Base-by-base conservation (phyloP, 108 stramenopile species). In the Cylindrotheca fusiformis region DNA sequence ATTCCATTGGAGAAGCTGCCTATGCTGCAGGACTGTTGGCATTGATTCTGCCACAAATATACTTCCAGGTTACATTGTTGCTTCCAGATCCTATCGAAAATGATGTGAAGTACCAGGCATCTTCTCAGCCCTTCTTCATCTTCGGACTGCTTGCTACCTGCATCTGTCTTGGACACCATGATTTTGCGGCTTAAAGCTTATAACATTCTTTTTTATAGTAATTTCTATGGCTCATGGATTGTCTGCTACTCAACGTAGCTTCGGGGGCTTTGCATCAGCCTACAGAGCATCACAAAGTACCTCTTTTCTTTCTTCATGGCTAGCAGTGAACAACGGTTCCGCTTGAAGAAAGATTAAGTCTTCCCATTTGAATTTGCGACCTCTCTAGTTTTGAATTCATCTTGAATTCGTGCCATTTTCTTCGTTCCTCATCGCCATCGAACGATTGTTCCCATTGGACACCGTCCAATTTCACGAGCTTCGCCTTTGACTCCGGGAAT, bases 71-170 rank as follows among this genome's bases (percentile, higher is more conserved):
- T 36, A 95, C 94, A 20, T 62, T 97, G 17, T 67, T 97, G 60
- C 66, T 97, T 56, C 89, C 90, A 3, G 97, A 97, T 70, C 97
- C 97, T 23, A 79, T 97, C 32, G 79, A 82, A 24, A 94, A 96
- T 74, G 97, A 97, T 70, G 95, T 97, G 50, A 94, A 96, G 81
- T 97, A 94, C 74, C 94, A 96, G 80, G 95, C 94, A 21, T 80
- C 76, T 20, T 71, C 94, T 0, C 94, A 96, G 55, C 97, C 97
- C n/a, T 95, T 97, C 83, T 78, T 96, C 31, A 90, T 96, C 20
- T 91, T 97, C 67, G 97, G 95, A 26, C 92, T 97, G 48, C 63
- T 97, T 45, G 90, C 93, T 23, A 95, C 97, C 8, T 94, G 91
- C 41, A 63, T 97, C 55, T 93, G 91, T 48, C 72, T 97, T 56